Evolutionary conservation across 2,329 filamentous ascomycete species (phyloP), one percentile per base, ranked within the genome.

Genomic region (Penicillium sp.): DNA sequence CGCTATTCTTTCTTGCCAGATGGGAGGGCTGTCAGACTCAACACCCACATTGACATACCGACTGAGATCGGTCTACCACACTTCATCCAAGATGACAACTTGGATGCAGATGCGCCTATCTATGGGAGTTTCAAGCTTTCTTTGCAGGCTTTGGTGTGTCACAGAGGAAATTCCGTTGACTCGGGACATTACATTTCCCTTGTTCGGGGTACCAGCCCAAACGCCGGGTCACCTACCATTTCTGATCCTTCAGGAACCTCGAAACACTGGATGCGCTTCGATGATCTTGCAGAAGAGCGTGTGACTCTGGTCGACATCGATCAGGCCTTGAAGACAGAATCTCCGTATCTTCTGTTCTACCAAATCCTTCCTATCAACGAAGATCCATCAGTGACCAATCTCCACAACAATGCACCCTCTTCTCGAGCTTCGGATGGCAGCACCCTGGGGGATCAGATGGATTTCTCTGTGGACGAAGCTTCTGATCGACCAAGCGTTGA

Each of bases 261-360:
- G 57, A 85, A 88, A 11, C 84, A 87, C 59, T 99, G 94, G 94
- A 86, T 96, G 70, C 88, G 87, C 36, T 97, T 96, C 64, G 94
- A 99, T 68, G 94, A 99, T 69, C 78, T 97, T n/a, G 77, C 84
- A 1, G 78, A 83, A 34, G 81, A 86, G 52, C 84, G 93, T 24
- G 88, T 97, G 3, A 81, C 81, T 0, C 81, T 88, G 50, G 86
- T 97, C 45, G 85, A 95, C 65, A 88, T 97, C 58, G 87, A 89
- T 57, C 76, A 88, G 61, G 88, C 90, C 0, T 76, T 97, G 46
- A 88, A 85, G 61, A 83, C 88, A n/a, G 92, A 97, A 71, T 95
- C 91, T 71, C 93, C 94, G 0, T 97, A 97, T 70, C 82, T 97
- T 6, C 79, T 99, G 0, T 97, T 97, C 72, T 99, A 97, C 67